Conservation (phyloP, 805 yeast genomes). For the Wickerhamomyces canadensis region DNA sequence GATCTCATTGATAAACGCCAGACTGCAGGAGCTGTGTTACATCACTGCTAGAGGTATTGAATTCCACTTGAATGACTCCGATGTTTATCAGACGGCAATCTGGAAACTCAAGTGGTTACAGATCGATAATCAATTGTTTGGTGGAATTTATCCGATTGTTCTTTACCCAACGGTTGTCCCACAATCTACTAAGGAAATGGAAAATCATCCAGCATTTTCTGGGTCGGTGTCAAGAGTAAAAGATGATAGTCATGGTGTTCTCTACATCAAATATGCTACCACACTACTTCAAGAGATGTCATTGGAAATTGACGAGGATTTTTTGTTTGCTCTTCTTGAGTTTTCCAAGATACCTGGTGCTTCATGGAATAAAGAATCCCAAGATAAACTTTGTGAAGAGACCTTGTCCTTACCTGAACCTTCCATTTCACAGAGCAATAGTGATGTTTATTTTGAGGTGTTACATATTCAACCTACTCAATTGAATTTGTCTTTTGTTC, state of each 20-base stretch:
- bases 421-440: conserved; percentile 42
- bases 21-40: conserved; percentile 75
- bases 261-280: conserved; percentile 88
- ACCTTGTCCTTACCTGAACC: conserved; percentile 69
- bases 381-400: conserved; percentile 56
- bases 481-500: conserved; percentile 81
- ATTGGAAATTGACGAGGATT: conserved; percentile 90
- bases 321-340: conserved; percentile 74
- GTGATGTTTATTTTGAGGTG: conserved; percentile 87
- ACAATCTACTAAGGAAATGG: conserved; percentile 75
- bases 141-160: conserved; percentile 82
- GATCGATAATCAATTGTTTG: conserved; percentile 85
- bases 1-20: conserved; percentile 69
- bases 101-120: conserved; percentile 91
- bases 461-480: conserved; percentile 90
- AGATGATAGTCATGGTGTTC: conserved; percentile 87
- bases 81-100: conserved; percentile 72
- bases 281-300: conserved; percentile 85
- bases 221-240: conserved; percentile 78
- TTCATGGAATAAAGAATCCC: conserved; percentile 50
- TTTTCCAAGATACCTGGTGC: conserved; percentile 81
- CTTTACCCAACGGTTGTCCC: conserved; percentile 89
- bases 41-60: conserved; percentile 80
- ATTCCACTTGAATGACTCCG: conserved; percentile 75
- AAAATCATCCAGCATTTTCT: conserved; percentile 85